Conservation (phyloP, 352 stramenopile genomes). For the Phytophthora pisi region DNA sequence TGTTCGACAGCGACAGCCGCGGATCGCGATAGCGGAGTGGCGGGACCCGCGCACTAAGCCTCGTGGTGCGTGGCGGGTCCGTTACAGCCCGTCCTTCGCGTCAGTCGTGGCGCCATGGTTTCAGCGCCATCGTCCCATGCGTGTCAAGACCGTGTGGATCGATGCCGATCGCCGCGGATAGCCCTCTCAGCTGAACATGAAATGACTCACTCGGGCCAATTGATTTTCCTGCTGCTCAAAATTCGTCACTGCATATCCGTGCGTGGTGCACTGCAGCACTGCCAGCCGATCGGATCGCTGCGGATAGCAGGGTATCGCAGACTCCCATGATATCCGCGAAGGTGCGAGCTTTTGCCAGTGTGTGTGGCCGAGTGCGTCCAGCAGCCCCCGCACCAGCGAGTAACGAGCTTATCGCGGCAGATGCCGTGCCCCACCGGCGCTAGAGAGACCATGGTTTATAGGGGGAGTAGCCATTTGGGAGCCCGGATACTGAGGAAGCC, state of each 20-base stretch:
- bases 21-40: not conserved
- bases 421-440: not conserved
- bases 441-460: not conserved
- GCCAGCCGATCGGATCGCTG: conserved; percentile 11
- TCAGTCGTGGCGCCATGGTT: conserved; percentile 11
- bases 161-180: conserved; percentile 2
- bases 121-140: conserved; percentile 5
- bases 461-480: not conserved
- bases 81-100: conserved; percentile 12
- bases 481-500: conserved; percentile 8
- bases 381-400: not conserved
- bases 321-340: conserved; percentile 17
- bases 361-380: not conserved
- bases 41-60: not conserved
- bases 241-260: not conserved
- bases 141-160: not conserved
- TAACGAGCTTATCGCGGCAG: conserved; percentile 12
- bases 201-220: not conserved
- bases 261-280: not conserved
- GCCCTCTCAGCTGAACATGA: not conserved
- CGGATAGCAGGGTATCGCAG: conserved; percentile 23
- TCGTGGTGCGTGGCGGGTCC: not conserved
- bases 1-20: not conserved
- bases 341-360: not conserved
- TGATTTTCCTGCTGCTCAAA: not conserved